Evolutionary conservation across 2,329 filamentous ascomycete species (phyloP).

Genomic region (Bipolaris oryzae): DNA sequence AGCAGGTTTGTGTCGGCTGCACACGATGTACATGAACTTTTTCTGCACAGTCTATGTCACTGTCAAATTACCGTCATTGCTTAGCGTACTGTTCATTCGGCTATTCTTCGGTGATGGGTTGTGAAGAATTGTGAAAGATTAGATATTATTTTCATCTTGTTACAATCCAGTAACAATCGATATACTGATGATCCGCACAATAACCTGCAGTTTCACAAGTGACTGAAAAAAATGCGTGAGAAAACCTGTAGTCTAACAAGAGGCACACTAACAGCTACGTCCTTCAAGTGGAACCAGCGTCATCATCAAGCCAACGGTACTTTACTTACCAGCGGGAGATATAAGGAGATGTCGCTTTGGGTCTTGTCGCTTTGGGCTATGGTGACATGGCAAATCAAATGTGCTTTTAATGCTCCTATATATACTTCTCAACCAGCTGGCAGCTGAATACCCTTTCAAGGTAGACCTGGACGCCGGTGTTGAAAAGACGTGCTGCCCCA

Average conservation of each 20-base stretch:
- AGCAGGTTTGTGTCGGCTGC: no score
- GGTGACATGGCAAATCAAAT: slow-evolving; percentile 16
- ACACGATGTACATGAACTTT: no score
- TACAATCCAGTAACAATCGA: not conserved
- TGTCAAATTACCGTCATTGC: no score
- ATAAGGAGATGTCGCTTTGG: slow-evolving; percentile 13
- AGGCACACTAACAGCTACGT: not conserved
- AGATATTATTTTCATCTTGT: not conserved
- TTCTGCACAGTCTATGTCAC: no score
- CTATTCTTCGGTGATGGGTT: not conserved
- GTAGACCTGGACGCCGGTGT: slow-evolving; percentile 9
- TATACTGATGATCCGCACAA: not conserved
- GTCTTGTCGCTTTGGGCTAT: slow-evolving; percentile 26
- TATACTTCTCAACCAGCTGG: slow-evolving; percentile 8
- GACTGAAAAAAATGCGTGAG: not conserved
- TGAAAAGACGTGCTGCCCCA: slow-evolving; percentile 13
- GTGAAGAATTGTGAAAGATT: not conserved
- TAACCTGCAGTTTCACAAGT: not conserved
- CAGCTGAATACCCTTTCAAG: slow-evolving; percentile 16
- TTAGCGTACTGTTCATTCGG: no score
- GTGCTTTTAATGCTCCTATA: slow-evolving; percentile 17
- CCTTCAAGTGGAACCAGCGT: not conserved
- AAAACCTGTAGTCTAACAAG: no score
- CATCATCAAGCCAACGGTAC: not conserved
- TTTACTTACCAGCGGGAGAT: slow-evolving; percentile 3